Percentiles rank a stretch among this genome's conserved stretches.
Conservation (phyloP, 2,329 filamentous ascomycete genomes). For the Cladosporium colombiae region DNA sequence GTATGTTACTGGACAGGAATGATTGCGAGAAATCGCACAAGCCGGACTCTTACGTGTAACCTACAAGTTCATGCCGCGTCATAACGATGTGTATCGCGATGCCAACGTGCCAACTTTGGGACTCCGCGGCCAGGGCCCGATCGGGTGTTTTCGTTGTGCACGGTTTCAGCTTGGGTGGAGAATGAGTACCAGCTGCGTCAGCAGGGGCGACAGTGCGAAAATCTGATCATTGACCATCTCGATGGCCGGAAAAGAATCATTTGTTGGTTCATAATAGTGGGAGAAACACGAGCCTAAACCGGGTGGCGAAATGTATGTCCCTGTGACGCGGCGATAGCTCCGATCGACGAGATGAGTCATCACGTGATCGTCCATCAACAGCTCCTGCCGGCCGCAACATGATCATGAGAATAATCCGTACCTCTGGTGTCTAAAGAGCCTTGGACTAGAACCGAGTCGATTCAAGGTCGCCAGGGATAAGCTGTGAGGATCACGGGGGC, state of each 20-base stretch:
- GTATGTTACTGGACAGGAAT: neutral
- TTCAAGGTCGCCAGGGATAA: neutral
- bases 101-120: slow-evolving; percentile 3
- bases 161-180: neutral
- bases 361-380: neutral
- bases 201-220: neutral
- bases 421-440: neutral
- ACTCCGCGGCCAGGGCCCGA: neutral
- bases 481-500: neutral
- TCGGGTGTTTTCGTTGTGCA: neutral
- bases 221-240: neutral
- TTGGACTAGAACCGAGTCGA: neutral
- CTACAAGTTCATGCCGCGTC: slow-evolving; percentile 3
- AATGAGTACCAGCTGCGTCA: neutral
- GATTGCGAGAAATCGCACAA: neutral
- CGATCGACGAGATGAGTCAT: neutral
- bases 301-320: neutral
- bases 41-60: neutral
- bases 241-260: neutral
- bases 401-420: neutral
- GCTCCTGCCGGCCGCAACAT: neutral
- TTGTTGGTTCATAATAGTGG: neutral
- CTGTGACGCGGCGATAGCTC: neutral
- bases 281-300: neutral
- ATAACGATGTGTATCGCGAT: slow-evolving; percentile 6